Evolutionary conservation across 2,329 filamentous ascomycete genomes (phyloP), one percentile per base, ranked within the genome.

Genomic region (Shiraia bambusicola): DNA sequence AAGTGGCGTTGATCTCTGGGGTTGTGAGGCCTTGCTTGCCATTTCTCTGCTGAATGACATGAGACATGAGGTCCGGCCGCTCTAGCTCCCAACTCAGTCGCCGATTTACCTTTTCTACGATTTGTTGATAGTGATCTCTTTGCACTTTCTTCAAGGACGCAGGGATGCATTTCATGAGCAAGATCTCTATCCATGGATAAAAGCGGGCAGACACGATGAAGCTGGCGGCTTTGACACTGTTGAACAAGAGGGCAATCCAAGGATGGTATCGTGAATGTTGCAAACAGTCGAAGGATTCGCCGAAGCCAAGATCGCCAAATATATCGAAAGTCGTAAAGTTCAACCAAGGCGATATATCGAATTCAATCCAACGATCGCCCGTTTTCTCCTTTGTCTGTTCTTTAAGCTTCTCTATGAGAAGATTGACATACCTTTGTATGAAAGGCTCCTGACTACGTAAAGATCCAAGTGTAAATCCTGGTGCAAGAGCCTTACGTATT

Each of bases 241-340:
- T 42, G 25, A 47, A 39, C 9, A 40, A 43, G 14, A 43, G 34
- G 13, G 29, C 39, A 39, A 47, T 43, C 45, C 45, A 48, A 14
- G 25, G n/a, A 33, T 58, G 43, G 26, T 50, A 53, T 15, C 48
- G 22, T 6, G 40, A 42, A 11, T 42, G 47, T 7, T 62, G 31
- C 7, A 64, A 50, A 37, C 58, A 56, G 14, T 47, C 45, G 27
- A 63, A 64, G 3, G 56, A 49, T 27, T 61, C 52, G 4, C 61
- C 58, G 24, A 63, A 50, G 22, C 34, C 40, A 5, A 63, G 52
- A 35, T 61, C 60, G 10, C 53, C 55, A 25, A 60, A 48, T 12
- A 59, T 54, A 32, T 50, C 47, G 28, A 50, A 50, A 4, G 40
- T 19, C 12, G 39, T 43, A 26, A 45, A 50, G 15, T 47, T 47